These are phyloP conservation scores for Fusarium guadeloupense DNA, from an alignment of 2,329 filamentous ascomycete genomes.

Conservation along the genomic window DNA sequence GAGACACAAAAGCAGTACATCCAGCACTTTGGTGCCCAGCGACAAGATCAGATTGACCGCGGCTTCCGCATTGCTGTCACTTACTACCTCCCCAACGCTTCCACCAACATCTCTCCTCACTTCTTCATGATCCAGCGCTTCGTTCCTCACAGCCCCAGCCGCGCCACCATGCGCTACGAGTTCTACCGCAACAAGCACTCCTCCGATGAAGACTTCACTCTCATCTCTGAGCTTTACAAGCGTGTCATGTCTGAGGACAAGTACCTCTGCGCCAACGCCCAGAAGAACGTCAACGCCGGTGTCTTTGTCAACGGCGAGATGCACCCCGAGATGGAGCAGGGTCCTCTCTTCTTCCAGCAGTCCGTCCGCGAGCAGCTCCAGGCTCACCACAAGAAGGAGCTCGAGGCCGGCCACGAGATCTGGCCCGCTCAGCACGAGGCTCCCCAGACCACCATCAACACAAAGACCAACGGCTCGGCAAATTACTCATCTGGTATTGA, in stretches of 20 bases:
- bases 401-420: constrained; percentile 56
- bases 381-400: constrained; percentile 58
- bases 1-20: constrained; percentile 60
- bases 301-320: constrained; percentile 71
- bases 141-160: constrained; percentile 61
- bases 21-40: constrained; percentile 59
- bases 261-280: constrained; percentile 65
- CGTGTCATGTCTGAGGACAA: constrained; percentile 73
- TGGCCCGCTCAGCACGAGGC: constrained; percentile 59
- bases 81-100: constrained; percentile 62
- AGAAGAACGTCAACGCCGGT: constrained; percentile 68
- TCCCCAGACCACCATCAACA: constrained; percentile 40
- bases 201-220: constrained; percentile 65
- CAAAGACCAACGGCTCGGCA: constrained; percentile 40
- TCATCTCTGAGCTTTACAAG: constrained; percentile 68
- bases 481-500: constrained; percentile 50
- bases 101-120: constrained; percentile 62
- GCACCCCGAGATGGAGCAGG: constrained; percentile 69
- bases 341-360: constrained; percentile 66
- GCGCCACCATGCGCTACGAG: constrained; percentile 68
- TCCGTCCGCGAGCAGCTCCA: constrained; percentile 58
- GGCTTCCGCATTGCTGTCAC: constrained; percentile 58
- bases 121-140: constrained; percentile 73
- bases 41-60: constrained; percentile 57
- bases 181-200: constrained; percentile 70